Evolutionary conservation across 495 filamentous ascomycete species (phyloP), one percentile per base, ranked within the genome.

Genomic region (Podospora pseudocomata): DNA sequence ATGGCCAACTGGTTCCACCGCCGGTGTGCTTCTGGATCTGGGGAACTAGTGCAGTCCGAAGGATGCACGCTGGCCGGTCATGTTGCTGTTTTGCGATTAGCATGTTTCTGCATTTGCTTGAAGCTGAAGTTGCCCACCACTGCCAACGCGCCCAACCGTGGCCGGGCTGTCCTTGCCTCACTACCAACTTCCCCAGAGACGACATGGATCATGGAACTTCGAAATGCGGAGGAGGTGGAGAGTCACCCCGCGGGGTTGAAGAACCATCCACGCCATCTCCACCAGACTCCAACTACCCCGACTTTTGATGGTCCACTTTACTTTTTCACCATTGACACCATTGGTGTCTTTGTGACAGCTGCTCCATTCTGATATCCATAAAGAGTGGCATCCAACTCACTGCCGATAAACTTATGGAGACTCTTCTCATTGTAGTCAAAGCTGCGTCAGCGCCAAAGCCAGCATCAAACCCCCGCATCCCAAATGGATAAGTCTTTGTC

Each of bases 11-110:
- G 39, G 39, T 49, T 49, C 39, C 39, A 49, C 39, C 34, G 34
- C 23, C 23, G 7, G 30, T 32, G 15, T 23, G 39, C 3, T 49
- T 18, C 39, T 49, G 39, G 59, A 30, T 16, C 26, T 61, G 23
- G 26, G 16, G 16, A 61, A 61, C 30, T 32, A 32, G 30, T 32
- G 18, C 2, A 61, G 26, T 26, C 59, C 30, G 59, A 32, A 32
- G 59, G 23, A 61, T 61, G 23, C 59, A 34, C 20, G n/a, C 30
- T 44, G 18, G 16, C 18, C 68, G 68, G 68, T 55, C 55, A 55
- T 70, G 65, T 64, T 70, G 20, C 68, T 62, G 49, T 6, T 70
- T 70, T 70, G 54, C 65, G 68, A 18, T 57, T 65, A 64, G 68
- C 65, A 66, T 23, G 23, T 23, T 23, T 23, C 23, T 23, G 23